phyloP scores from a whole-genome alignment of 768 basidiomycete genomes.

The Termitomyces heimii region DNA sequence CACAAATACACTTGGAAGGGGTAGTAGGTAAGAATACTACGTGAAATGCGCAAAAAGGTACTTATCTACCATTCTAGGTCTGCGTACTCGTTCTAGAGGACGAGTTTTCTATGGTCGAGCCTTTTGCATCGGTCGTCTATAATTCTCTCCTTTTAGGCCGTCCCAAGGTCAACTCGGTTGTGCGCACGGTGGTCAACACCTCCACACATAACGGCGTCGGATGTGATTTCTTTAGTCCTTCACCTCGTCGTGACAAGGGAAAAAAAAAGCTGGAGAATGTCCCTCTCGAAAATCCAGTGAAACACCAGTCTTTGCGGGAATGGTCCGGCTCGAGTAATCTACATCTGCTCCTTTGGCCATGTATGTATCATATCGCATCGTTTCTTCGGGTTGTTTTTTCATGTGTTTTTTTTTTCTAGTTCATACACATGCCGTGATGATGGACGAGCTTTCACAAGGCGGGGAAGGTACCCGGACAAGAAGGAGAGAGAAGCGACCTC shows the following conservation, averaged over 20 bases:
- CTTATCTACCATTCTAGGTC: neutral
- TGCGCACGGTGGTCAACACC: conserved; percentile 13
- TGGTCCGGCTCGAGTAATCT: conserved; percentile 39
- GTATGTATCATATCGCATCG: conserved; percentile 14
- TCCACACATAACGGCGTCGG: conserved; percentile 27
- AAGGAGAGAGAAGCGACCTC: conserved; percentile 2
- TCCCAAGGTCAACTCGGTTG: conserved; percentile 17
- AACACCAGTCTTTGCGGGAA: conserved; percentile 30
- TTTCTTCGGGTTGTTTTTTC: neutral
- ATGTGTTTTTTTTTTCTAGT: conserved; percentile 12
- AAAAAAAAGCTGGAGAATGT: conserved; percentile 39
- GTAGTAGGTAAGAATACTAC: neutral
- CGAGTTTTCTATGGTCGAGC: conserved; percentile 52
- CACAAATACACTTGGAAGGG: no score
- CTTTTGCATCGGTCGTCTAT: conserved; percentile 49
- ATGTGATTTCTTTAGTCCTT: conserved; percentile 51
- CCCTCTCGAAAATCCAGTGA: conserved; percentile 16
- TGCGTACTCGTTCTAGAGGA: conserved; percentile 15
- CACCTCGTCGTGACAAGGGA: conserved; percentile 44
- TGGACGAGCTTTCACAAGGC: conserved; percentile 24
- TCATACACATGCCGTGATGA: conserved; percentile 29
- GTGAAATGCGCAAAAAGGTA: no score
- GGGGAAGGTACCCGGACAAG: conserved; percentile 1
- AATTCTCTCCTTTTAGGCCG: conserved; percentile 37
- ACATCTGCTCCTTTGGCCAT: conserved; percentile 43